These are phyloP conservation scores for Pichia pseudocactophila DNA, from an alignment of 805 yeast genomes.

Conservation along the genomic window DNA sequence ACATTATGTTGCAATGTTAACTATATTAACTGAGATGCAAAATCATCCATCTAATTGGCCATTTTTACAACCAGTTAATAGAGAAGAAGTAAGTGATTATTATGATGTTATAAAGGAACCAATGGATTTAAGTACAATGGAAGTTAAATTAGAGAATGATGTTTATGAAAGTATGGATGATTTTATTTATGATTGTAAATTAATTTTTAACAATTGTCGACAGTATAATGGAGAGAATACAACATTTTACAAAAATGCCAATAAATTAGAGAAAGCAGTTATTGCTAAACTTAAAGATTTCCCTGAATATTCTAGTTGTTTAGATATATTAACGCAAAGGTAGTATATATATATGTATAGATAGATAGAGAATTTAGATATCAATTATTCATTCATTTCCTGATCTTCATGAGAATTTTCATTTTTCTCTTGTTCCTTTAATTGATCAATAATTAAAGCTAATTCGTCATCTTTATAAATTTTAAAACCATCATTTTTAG, in stretches of 20 bases:
- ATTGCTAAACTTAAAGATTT: slow-evolving; percentile 74
- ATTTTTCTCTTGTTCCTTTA: slow-evolving; percentile 62
- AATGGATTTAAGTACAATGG: slow-evolving; percentile 96
- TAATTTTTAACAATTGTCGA: slow-evolving; percentile 86
- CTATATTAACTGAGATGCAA: slow-evolving; percentile 76
- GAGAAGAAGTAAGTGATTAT: slow-evolving; percentile 92
- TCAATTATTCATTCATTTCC: slow-evolving; percentile 5
- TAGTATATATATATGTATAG: not conserved
- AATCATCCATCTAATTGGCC: slow-evolving; percentile 99
- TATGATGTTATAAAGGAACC: slow-evolving; percentile 96
- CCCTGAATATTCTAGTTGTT: slow-evolving; percentile 82
- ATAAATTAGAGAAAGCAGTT: slow-evolving; percentile 84
- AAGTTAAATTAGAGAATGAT: slow-evolving; percentile 83
- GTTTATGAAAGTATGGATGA: slow-evolving; percentile 86
- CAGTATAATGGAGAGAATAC: slow-evolving; percentile 90
- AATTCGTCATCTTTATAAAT: slow-evolving; percentile 79
- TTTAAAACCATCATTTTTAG: slow-evolving; percentile 76
- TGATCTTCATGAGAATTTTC: slow-evolving; percentile 14
- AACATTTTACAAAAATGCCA: slow-evolving; percentile 92
- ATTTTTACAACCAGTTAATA: slow-evolving; percentile 84
- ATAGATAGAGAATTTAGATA: not conserved
- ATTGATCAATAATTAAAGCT: slow-evolving; percentile 64
- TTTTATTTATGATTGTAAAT: slow-evolving; percentile 78
- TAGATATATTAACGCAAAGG: slow-evolving; percentile 37
- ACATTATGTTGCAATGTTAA: slow-evolving; percentile 89